These are phyloP conservation scores for Suhomyces pyralidae DNA, from an alignment of 805 yeast species.

Conservation along the genomic window DNA sequence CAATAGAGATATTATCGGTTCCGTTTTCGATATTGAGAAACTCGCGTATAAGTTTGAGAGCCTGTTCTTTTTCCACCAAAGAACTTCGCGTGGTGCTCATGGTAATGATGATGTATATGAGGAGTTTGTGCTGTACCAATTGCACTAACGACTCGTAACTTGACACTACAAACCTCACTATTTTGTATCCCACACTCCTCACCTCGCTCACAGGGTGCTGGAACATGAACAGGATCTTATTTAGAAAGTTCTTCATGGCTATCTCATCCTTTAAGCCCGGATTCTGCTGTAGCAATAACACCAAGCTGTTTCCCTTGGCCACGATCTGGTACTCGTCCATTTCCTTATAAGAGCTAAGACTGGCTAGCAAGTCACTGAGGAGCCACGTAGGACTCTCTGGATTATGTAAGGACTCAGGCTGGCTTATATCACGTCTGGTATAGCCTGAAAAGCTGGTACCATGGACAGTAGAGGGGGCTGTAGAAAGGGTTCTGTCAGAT, in stretches of 20 bases:
- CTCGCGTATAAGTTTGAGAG: slow-evolving; percentile 64
- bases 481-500: not conserved
- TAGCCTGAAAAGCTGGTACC: not conserved
- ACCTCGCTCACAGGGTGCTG: slow-evolving; percentile 57
- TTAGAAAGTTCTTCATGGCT: slow-evolving; percentile 53
- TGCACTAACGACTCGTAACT: slow-evolving; percentile 52
- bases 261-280: slow-evolving; percentile 66
- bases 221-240: slow-evolving; percentile 58
- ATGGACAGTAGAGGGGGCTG: not conserved
- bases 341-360: slow-evolving; percentile 49
- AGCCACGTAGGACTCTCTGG: slow-evolving; percentile 47
- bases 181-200: slow-evolving; percentile 71
- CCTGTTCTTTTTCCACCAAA: slow-evolving; percentile 68
- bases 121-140: slow-evolving; percentile 54
- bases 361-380: slow-evolving; percentile 58
- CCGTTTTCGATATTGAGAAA: slow-evolving; percentile 56
- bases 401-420: not conserved
- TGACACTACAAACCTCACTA: slow-evolving; percentile 62
- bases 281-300: slow-evolving; percentile 50
- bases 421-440: not conserved
- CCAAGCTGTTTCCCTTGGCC: slow-evolving; percentile 63
- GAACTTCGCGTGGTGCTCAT: slow-evolving; percentile 57
- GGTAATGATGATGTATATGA: slow-evolving; percentile 61
- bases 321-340: slow-evolving; percentile 50
- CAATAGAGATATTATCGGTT: slow-evolving; percentile 50